phyloP scores from a whole-genome alignment of 2,329 filamentous ascomycete species.

The Fusarium setosum region DNA sequence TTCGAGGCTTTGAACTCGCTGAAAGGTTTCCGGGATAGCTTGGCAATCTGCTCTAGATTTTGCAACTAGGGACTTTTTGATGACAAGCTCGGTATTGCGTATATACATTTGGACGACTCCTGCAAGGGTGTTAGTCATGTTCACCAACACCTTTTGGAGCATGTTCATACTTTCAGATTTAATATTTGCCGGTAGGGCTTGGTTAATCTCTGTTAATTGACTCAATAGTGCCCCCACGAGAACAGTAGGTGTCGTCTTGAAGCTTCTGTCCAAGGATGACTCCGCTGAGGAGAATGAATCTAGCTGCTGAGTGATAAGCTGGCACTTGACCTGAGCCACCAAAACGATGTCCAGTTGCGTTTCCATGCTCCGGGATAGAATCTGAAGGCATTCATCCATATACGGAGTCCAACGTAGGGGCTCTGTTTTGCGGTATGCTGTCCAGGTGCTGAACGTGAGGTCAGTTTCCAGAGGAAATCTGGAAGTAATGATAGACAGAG shows the following conservation, averaged over 20 bases:
- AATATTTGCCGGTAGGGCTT: not conserved
- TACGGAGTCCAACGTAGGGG: constrained; percentile 64
- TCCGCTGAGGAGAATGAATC: not conserved
- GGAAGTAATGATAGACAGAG: not conserved
- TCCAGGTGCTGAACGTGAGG: constrained; percentile 38
- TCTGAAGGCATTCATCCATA: constrained; percentile 64
- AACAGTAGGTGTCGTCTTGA: not conserved
- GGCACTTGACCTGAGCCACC: constrained; percentile 19
- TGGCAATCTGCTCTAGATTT: not conserved
- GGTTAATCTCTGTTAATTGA: constrained; percentile 4
- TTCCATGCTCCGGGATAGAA: constrained; percentile 46
- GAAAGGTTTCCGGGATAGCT: not conserved
- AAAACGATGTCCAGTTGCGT: constrained; percentile 13
- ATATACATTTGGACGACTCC: constrained; percentile 6
- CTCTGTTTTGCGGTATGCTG: constrained; percentile 46
- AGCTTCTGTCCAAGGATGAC: not conserved
- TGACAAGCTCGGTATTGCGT: constrained; percentile 15
- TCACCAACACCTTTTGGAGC: no score
- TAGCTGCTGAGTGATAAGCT: constrained; percentile 21
- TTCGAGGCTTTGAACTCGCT: constrained; percentile 22
- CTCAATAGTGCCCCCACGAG: constrained; percentile 7
- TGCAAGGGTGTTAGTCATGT: not conserved
- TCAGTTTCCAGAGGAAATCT: not conserved
- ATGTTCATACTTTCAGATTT: not conserved
- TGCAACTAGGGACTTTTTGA: constrained; percentile 13